Evolutionary conservation across 139 green algal species (phyloP).

Genomic region (Yamagishiella unicocca): DNA sequence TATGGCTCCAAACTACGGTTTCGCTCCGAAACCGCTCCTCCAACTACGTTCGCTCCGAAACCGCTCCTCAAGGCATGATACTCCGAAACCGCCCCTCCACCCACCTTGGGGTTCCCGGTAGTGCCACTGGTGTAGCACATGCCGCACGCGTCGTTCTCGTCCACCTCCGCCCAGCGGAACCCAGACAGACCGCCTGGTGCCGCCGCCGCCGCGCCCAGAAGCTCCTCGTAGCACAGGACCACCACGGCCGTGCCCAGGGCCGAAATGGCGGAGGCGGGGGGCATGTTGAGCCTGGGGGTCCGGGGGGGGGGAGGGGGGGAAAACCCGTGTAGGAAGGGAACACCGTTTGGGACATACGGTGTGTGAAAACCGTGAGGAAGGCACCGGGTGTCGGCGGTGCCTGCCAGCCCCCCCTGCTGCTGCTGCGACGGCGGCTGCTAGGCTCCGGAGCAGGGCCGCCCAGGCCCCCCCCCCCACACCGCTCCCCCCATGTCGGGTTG

Average conservation of each 20-base stretch:
- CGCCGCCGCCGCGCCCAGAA: slow-evolving; percentile 62
- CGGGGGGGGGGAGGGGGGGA: not conserved
- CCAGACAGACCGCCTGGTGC: not conserved
- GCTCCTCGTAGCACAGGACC: slow-evolving; percentile 81
- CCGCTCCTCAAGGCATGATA: not conserved
- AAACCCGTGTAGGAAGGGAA: too few species aligned
- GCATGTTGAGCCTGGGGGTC: slow-evolving; percentile 39
- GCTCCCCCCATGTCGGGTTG: too few species aligned
- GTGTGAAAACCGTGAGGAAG: too few species aligned
- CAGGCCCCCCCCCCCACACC: too few species aligned
- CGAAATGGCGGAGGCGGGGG: not conserved
- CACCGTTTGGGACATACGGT: too few species aligned
- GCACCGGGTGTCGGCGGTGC: too few species aligned
- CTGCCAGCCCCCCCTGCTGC: too few species aligned
- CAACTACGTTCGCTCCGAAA: too few species aligned
- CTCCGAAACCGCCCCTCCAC: not conserved
- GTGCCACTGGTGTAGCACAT: slow-evolving; percentile 88
- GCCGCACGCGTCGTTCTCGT: slow-evolving; percentile 77
- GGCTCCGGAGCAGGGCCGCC: too few species aligned
- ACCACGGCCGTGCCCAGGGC: slow-evolving; percentile 16
- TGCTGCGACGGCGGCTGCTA: too few species aligned
- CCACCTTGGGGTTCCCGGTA: slow-evolving; percentile 72
- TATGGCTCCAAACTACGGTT: too few species aligned
- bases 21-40: too few species aligned
- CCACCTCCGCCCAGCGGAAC: slow-evolving; percentile 21